Conservation (phyloP, 2,329 filamentous ascomycete species). For the Microdochium trichocladiopsis region DNA sequence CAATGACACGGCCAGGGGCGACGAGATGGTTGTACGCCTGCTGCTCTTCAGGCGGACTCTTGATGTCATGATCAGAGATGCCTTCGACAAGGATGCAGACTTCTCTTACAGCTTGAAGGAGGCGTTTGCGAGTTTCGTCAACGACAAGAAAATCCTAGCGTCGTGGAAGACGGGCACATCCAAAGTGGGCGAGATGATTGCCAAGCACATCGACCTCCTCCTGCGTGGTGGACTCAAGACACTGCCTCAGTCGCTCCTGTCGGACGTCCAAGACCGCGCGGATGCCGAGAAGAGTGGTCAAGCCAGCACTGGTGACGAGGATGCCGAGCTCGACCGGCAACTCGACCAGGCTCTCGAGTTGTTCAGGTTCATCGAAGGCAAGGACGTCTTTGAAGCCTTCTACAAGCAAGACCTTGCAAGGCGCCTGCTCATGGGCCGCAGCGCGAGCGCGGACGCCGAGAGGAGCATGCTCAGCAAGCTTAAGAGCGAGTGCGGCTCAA, state of each 20-base stretch:
- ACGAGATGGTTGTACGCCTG: conserved; percentile 80
- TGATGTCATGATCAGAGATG: conserved; percentile 67
- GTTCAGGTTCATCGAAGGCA: conserved; percentile 95
- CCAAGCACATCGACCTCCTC: conserved; percentile 89
- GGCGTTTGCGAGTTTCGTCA: conserved; percentile 86
- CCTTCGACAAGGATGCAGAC: conserved; percentile 71
- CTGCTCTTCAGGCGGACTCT: conserved; percentile 74
- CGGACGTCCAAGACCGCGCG: conserved; percentile 50
- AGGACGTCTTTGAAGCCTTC: conserved; percentile 96
- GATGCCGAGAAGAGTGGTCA: conserved; percentile 55
- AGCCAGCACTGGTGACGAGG: conserved; percentile 72
- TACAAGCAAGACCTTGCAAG: conserved; percentile 97
- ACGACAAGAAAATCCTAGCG: conserved; percentile 68
- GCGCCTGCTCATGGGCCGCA: conserved; percentile 82
- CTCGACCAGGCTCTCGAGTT: conserved; percentile 89
- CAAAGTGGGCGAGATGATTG: conserved; percentile 97
- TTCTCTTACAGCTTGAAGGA: conserved; percentile 76
- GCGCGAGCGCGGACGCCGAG: conserved; percentile 91
- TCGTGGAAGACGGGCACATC: conserved; percentile 78
- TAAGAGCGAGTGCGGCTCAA: conserved; percentile 86
- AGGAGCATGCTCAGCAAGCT: conserved; percentile 89
- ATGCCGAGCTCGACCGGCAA: conserved; percentile 84
- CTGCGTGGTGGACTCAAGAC: conserved; percentile 83
- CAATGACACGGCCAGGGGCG: conserved; percentile 67
- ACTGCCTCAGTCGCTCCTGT: conserved; percentile 61